phyloP scores from a whole-genome alignment of 805 yeast genomes.

The Komagataella phaffii region DNA sequence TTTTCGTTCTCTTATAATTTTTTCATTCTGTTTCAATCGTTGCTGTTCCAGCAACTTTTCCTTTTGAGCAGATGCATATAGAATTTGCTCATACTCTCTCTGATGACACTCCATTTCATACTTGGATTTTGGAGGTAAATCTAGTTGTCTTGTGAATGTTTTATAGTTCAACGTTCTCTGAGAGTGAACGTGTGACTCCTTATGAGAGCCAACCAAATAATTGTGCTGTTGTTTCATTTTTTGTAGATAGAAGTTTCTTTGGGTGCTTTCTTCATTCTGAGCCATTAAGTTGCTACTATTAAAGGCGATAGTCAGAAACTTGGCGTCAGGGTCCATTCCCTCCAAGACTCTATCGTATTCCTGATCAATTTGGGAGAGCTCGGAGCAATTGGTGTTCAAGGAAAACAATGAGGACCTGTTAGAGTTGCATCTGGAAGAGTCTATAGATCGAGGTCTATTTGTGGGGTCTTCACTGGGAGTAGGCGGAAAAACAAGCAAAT shows the following conservation, averaged over 20 bases:
- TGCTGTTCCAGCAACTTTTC: constrained; percentile 21
- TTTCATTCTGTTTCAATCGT: constrained; percentile 18
- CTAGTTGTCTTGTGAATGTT: constrained; percentile 38
- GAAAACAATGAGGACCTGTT: neutral
- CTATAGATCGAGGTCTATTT: neutral
- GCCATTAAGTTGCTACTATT: neutral
- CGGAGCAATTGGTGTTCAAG: neutral
- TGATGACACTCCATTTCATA: constrained; percentile 42
- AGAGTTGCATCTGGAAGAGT: neutral
- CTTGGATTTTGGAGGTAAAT: constrained; percentile 51
- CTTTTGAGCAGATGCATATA: constrained; percentile 24
- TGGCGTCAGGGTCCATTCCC: neutral
- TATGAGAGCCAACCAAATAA: neutral
- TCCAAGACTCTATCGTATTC: neutral
- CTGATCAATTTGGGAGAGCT: neutral
- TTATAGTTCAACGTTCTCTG: neutral
- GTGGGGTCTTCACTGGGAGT: constrained; percentile 1
- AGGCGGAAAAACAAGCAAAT: constrained; percentile 10
- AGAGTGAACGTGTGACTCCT: neutral
- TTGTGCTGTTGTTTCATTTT: neutral
- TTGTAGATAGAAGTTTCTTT: neutral
- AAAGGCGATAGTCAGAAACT: neutral
- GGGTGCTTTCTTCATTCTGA: neutral
- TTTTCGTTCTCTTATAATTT: constrained; percentile 18
- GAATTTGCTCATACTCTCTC: constrained; percentile 31